These are phyloP conservation scores for Metschnikowia borealis DNA, from an alignment of 805 yeast genomes.

Conservation along the genomic window DNA sequence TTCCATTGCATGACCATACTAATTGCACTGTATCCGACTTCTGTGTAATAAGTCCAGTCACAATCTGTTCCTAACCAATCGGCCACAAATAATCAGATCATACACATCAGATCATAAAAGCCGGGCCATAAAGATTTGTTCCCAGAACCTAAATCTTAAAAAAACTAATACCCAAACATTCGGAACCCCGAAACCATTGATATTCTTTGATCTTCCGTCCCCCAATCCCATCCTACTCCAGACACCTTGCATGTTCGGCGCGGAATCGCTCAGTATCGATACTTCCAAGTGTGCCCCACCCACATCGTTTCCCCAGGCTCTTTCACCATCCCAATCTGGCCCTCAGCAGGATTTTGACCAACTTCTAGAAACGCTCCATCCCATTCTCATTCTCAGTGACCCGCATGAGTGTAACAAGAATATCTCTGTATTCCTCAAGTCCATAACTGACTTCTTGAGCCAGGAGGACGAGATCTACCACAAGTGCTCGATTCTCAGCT, in stretches of 20 bases:
- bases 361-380: slow-evolving; percentile 13
- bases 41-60: not conserved
- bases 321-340: slow-evolving; percentile 1
- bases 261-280: not conserved
- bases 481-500: slow-evolving; percentile 29
- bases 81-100: not conserved
- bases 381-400: slow-evolving; percentile 34
- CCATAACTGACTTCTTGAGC: slow-evolving; percentile 28
- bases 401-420: slow-evolving; percentile 38
- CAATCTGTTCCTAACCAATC: not conserved
- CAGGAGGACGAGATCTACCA: slow-evolving; percentile 24
- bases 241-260: not conserved
- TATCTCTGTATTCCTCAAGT: slow-evolving; percentile 31
- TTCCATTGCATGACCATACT: not conserved
- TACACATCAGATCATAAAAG: no score
- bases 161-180: not conserved
- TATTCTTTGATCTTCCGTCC: no score
- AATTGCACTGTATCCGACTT: not conserved
- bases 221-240: not conserved
- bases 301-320: slow-evolving; percentile 4
- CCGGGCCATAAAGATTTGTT: no score
- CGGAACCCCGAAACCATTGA: not conserved
- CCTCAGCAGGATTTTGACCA: slow-evolving; percentile 4
- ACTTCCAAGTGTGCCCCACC: not conserved
- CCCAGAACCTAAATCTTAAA: not conserved